These are phyloP conservation scores for Bacidia gigantensis DNA, from an alignment of 495 filamentous ascomycete genomes.

Conservation along the genomic window DNA sequence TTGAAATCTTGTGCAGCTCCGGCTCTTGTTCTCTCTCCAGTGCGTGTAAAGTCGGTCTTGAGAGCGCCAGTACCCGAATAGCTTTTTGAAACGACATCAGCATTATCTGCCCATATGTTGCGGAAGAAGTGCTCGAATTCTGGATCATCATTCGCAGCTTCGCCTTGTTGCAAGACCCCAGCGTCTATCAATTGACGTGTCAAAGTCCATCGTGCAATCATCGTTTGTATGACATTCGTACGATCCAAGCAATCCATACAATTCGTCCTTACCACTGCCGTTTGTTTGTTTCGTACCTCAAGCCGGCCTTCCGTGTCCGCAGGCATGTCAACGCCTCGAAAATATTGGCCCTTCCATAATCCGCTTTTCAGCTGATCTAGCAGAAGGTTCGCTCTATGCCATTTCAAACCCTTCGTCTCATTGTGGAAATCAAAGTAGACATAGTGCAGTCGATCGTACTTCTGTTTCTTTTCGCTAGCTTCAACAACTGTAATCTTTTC, in stretches of 20 bases:
- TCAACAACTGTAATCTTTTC: constrained; percentile 77
- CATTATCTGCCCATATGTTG: constrained; percentile 96
- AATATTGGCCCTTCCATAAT: constrained; percentile 68
- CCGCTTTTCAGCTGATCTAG: constrained; percentile 64
- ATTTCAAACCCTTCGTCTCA: constrained; percentile 85
- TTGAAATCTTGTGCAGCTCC: constrained; percentile 70
- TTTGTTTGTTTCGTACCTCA: constrained; percentile 67
- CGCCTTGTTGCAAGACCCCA: constrained; percentile 55
- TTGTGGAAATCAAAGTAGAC: constrained; percentile 97
- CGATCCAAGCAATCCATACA: constrained; percentile 99
- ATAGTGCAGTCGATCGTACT: constrained; percentile 77
- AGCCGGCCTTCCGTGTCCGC: constrained; percentile 52
- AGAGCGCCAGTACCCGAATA: constrained; percentile 93
- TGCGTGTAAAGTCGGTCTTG: constrained; percentile 91
- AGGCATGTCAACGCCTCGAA: constrained; percentile 78
- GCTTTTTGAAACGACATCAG: constrained; percentile 78
- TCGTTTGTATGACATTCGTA: constrained; percentile 93
- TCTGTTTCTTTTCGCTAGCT: constrained; percentile 40
- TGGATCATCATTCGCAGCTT: constrained; percentile 53
- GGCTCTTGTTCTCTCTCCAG: constrained; percentile 68
- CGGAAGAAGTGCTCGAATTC: constrained; percentile 80
- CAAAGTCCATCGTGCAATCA: constrained; percentile 79
- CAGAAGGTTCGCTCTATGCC: constrained; percentile 81
- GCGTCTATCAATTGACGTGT: constrained; percentile 75
- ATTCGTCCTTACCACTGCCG: constrained; percentile 83